Base-by-base conservation (phyloP, 176 grass and related monocot genomes). In the Luzula sylvatica region DNA sequence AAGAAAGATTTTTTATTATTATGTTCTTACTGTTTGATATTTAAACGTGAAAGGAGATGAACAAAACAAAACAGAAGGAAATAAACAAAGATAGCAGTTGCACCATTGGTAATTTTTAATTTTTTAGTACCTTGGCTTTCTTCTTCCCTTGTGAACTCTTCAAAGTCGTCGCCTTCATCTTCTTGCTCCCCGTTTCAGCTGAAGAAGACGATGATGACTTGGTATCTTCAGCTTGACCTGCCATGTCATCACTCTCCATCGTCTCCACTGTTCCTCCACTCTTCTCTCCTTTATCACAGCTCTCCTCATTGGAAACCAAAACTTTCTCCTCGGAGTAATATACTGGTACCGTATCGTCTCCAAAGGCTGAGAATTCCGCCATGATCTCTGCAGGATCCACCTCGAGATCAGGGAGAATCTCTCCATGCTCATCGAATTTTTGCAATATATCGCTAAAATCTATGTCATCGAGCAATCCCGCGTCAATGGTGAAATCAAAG, bases 361-460 rank as follows among this genome's bases (percentile, higher is more conserved):
- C 24, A 8, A 52, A 41, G 19, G 15, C 23, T 38, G 75, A 58
- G 4, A 86, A 71, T 3, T 68, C 84, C 0, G 71, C 75, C 23
- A 89, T 82, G 58, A 86, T 82, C 25, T 96, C 90, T 3, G 57
- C 63, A 0, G 80, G 71, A 64, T 96, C 80, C 39, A 88, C 71
- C 81, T 82, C 90, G 3, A 96, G 80, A 68, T 76, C 77, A 32
- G 90, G 90, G 25, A 96, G 67, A 20, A 55, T 52, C 4, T 88
- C 77, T 77, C 73, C 16, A 35, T 35, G 30, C 30, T 86, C 70
- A 17, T 89, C 90, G 1, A 89, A 70, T 26, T 75, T 68, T 23
- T 82, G 22, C 71, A 88, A 96, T 67, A 96, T 68, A 49, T 96
- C 90, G 11, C 71, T 73, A 25, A 96, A 96, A 72, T 86, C 78